Conservation (phyloP, 2,329 filamentous ascomycete species). For the Fusarium fujikuroi region DNA sequence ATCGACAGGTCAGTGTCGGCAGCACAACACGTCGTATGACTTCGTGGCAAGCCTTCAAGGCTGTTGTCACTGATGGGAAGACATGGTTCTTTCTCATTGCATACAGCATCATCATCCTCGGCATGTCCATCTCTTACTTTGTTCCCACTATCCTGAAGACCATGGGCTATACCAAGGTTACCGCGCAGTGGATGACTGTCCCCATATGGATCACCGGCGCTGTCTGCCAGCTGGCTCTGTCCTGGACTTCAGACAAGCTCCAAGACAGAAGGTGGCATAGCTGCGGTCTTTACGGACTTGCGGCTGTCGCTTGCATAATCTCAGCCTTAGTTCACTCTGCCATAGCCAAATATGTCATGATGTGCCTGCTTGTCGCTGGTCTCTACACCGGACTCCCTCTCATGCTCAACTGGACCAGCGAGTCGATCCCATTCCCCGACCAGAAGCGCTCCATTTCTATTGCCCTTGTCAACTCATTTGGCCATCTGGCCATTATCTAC, state of each 20-base stretch:
- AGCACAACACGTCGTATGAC: neutral
- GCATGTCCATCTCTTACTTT: slow-evolving; percentile 63
- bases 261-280: slow-evolving; percentile 13
- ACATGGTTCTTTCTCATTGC: slow-evolving; percentile 60
- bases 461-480: slow-evolving; percentile 15
- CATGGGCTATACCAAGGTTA: slow-evolving; percentile 57
- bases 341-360: slow-evolving; percentile 23
- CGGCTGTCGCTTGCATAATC: neutral
- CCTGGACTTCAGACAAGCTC: slow-evolving; percentile 16
- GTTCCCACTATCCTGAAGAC: slow-evolving; percentile 62
- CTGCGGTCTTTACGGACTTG: neutral
- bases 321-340: neutral
- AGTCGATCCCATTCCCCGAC: neutral
- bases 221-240: neutral
- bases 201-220: slow-evolving; percentile 11
- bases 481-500: slow-evolving; percentile 14
- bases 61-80: slow-evolving; percentile 9
- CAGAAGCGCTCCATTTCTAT: slow-evolving; percentile 20
- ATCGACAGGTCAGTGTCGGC: neutral
- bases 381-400: slow-evolving; percentile 14
- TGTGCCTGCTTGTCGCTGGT: slow-evolving; percentile 10
- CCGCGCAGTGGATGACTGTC: slow-evolving; percentile 45
- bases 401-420: slow-evolving; percentile 25
- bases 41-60: slow-evolving; percentile 20
- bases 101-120: slow-evolving; percentile 60